phyloP scores from a whole-genome alignment of 179 eudicot genomes.

The Spinacia oleracea region DNA sequence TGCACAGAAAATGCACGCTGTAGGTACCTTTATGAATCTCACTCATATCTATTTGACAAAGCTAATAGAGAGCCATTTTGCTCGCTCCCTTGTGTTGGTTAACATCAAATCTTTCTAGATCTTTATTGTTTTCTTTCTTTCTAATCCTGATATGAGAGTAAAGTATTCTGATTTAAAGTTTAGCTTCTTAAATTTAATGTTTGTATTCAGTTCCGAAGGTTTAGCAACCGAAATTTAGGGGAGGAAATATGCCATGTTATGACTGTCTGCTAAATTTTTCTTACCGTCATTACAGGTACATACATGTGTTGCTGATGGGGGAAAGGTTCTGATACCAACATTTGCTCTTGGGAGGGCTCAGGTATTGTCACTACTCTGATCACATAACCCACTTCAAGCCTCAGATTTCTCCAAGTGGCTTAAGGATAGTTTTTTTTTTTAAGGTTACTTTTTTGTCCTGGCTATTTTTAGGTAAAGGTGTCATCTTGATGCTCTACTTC shows the following conservation, averaged over 20 bases:
- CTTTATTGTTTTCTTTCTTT: background rate
- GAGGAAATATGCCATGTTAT: background rate
- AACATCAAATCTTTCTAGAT: background rate
- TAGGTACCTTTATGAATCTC: background rate
- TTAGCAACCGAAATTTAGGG: background rate
- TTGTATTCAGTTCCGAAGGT: background rate
- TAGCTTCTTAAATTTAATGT: background rate
- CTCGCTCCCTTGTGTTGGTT: background rate
- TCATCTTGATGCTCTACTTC: background rate
- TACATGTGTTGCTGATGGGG: slow-evolving; percentile 73
- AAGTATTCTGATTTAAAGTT: background rate
- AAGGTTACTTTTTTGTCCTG: background rate
- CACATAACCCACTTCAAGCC: background rate
- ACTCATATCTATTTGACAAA: background rate
- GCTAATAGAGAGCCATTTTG: background rate
- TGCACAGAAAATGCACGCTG: background rate
- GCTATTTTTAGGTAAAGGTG: background rate
- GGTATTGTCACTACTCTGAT: slow-evolving; percentile 40
- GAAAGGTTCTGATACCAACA: slow-evolving; percentile 90
- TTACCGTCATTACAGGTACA: slow-evolving; percentile 56
- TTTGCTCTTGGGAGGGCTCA: slow-evolving; percentile 96
- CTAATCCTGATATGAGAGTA: no score
- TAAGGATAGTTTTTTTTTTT: background rate
- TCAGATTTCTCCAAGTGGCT: background rate
- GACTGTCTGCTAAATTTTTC: background rate